Evolutionary conservation across 345 rosid genomes (phyloP).

Genomic region (Lepidium sativum): DNA sequence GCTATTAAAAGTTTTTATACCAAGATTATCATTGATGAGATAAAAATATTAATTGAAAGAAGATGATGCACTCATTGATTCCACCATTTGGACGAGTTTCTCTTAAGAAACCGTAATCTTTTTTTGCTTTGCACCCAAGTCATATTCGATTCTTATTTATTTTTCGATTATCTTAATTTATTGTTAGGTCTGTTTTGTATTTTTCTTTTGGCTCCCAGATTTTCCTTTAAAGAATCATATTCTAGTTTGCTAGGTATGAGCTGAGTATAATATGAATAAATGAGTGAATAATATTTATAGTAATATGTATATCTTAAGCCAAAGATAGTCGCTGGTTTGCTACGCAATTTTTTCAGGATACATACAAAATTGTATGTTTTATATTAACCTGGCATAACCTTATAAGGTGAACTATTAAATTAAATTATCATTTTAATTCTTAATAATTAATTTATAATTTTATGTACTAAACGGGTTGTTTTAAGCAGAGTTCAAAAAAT

Average conservation of each 20-base stretch:
- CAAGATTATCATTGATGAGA: slow-evolving; percentile 19
- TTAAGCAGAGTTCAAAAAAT: too few species aligned
- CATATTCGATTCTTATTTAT: not conserved
- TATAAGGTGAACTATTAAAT: too few species aligned
- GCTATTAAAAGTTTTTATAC: slow-evolving; percentile 3
- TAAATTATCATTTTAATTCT: too few species aligned
- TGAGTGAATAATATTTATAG: not conserved
- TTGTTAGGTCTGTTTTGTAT: not conserved
- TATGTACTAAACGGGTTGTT: too few species aligned
- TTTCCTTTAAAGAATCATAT: not conserved
- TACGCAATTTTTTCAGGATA: too few species aligned
- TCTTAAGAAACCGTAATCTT: slow-evolving; percentile 29
- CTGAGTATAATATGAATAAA: not conserved
- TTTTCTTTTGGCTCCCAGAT: not conserved
- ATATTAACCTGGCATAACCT: too few species aligned
- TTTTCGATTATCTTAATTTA: not conserved
- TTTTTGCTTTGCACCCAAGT: slow-evolving; percentile 25
- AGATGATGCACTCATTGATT: slow-evolving; percentile 27
- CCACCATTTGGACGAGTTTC: slow-evolving; percentile 28
- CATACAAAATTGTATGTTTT: too few species aligned
- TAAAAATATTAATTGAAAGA: slow-evolving; percentile 6
- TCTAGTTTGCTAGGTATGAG: not conserved
- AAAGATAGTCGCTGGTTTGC: too few species aligned
- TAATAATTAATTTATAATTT: too few species aligned
- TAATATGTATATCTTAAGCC: too few species aligned